Percentiles rank a stretch among this genome's conserved stretches.
phyloP scores from a whole-genome alignment of 805 yeast genomes.

The Ogataea haglerorum region DNA sequence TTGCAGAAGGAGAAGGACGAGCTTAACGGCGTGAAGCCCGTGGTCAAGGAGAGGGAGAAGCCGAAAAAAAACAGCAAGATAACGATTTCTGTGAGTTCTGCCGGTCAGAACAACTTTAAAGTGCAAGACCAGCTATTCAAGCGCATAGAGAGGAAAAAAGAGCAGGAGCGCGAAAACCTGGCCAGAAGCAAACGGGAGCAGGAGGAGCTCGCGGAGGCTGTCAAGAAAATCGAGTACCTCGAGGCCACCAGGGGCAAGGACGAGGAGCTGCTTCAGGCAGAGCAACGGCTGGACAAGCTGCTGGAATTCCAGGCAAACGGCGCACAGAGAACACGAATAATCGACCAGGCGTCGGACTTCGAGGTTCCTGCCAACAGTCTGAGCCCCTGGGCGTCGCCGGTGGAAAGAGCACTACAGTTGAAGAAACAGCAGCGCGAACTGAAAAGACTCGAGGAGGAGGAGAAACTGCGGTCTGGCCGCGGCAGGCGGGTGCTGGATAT shows the following conservation, averaged over 20 bases:
- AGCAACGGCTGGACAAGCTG: constrained; percentile 66
- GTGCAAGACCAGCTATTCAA: constrained; percentile 66
- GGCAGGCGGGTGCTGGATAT: constrained; percentile 75
- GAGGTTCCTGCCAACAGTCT: constrained; percentile 52
- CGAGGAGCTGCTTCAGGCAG: constrained; percentile 64
- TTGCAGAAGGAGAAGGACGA: constrained; percentile 52
- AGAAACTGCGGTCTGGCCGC: constrained; percentile 61
- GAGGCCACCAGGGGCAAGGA: constrained; percentile 42
- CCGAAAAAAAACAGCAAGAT: constrained; percentile 48
- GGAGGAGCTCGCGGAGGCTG: constrained; percentile 39
- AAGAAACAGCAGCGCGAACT: constrained; percentile 79
- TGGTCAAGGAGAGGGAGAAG: constrained; percentile 15
- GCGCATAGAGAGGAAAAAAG: constrained; percentile 49
- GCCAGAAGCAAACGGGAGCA: constrained; percentile 37
- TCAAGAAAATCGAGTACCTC: constrained; percentile 42
- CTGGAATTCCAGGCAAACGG: constrained; percentile 81
- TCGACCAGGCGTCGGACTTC: constrained; percentile 89
- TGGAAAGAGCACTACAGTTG: constrained; percentile 82
- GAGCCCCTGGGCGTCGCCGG: constrained; percentile 80
- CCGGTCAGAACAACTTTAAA: constrained; percentile 62
- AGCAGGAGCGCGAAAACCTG: constrained; percentile 32
- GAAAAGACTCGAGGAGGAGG: constrained; percentile 59
- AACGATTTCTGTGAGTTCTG: constrained; percentile 51
- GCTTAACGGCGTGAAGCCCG: constrained; percentile 30
- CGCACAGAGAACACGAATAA: constrained; percentile 85